phyloP scores from a whole-genome alignment of 345 rosid species.

The Eucalyptus curtisii region DNA sequence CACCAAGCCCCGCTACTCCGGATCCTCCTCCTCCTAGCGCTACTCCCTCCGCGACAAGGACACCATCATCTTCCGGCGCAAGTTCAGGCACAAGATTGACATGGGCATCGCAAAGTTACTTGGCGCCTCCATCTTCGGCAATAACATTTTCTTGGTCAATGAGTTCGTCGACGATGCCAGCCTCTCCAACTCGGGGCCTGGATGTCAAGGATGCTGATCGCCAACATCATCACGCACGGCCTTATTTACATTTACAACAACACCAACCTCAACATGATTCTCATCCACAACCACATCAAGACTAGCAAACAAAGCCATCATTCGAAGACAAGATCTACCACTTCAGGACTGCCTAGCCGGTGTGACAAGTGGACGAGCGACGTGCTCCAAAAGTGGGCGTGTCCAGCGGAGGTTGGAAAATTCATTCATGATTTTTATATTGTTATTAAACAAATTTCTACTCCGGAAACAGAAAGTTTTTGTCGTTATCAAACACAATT shows the following conservation, averaged over 20 bases:
- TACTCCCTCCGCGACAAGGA: no score
- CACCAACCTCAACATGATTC: neutral
- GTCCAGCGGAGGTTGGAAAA: fast-evolving
- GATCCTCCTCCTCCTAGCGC: no score
- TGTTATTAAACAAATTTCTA: no score
- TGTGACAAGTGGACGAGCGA: neutral
- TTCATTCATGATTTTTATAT: no score
- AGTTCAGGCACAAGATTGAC: no score
- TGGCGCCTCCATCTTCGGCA: no score
- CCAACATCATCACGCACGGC: neutral
- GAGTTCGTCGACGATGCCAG: no score
- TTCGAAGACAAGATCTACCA: neutral
- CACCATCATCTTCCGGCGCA: no score
- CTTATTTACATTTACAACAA: neutral
- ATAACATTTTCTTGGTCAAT: no score
- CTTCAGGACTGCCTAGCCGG: neutral
- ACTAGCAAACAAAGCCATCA: neutral
- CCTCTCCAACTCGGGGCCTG: neutral
- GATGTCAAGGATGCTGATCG: neutral
- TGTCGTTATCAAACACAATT: fast-evolving
- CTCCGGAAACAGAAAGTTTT: fast-evolving
- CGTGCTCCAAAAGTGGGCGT: neutral
- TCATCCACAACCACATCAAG: neutral
- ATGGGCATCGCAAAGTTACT: no score
- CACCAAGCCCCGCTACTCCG: no score